Evolutionary conservation across 2,329 filamentous ascomycete genomes (phyloP), one percentile per base, ranked within the genome.

Genomic region (Anthostomella pinea): DNA sequence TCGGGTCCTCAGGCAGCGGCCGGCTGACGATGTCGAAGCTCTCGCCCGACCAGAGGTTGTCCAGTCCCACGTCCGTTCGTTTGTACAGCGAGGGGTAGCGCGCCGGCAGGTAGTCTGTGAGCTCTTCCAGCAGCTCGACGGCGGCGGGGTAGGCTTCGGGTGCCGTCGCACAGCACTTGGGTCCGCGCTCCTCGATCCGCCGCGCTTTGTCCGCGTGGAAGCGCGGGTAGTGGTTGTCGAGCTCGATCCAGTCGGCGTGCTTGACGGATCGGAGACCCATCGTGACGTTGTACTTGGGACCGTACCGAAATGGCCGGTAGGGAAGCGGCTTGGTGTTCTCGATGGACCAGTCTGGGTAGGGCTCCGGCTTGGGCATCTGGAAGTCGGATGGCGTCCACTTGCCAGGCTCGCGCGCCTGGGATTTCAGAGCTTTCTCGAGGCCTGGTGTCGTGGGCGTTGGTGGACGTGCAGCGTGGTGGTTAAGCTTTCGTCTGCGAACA

Each of bases 241-340:
- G 75, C 62, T 94, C 85, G 53, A 91, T 88, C 86, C 86, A 90
- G 38, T 88, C 81, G 35, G 83, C 75, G 62, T 78, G 81, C 20
- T 77, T 69, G 65, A 87, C 74, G 7, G 70, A 75, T n/a, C 85
- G 75, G 2, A 91, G 69, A 0, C 86, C 85, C 81, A 90, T 85
- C 1, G 81, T 89, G 39, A 87, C 73, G 53, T 85, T 75, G 59
- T 89, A 88, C 43, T 81, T 84, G 6, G 85, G 85, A 0, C 86
- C 85, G 57, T 87, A 78, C 50, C 83, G 77, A 60, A 91, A 91
- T 0, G 86, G 84, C 5, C 86, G 76, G 62, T 91, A 91, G 0
- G 84, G 83, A 0, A 88, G 73, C 0, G 86, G 85, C 41, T 83
- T 82, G 2, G 83, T 86, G n/a, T 66, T 64, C 16, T 75, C 68